Evolutionary conservation across 2,329 filamentous ascomycete species (phyloP), one percentile per base, ranked within the genome.

Genomic region (Colletotrichum spinosum): DNA sequence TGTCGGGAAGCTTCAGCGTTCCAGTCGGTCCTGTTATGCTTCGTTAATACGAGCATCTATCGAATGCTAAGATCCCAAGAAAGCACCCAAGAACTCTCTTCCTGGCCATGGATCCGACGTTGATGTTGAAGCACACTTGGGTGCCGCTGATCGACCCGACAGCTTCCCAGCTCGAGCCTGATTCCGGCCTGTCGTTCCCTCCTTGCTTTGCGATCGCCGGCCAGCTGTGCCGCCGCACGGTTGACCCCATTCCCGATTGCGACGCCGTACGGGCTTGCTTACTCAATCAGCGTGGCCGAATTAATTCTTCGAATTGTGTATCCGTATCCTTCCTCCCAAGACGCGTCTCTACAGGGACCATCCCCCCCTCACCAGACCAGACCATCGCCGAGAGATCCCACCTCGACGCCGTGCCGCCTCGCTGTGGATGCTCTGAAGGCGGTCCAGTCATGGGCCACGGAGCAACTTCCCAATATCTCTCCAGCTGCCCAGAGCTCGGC

Each of bases 361-460:
- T 56, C 62, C 57, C 13, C 15, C 12, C 10, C 13, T 50, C 13
- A 13, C 52, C 39, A 48, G 39, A 46, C 59, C 48, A 54, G 25
- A 25, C 25, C 4, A 25, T 25, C 25, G 25, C 25, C 52, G 38
- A 25, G 37, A 51, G n/a, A 42, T 44, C 12, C 62, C 52, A 46
- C 33, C 48, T 38, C 6, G 25, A 25, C 62, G n/a, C 34, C 50
- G 41, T 56, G 41, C 41, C 41, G 58, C 34, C 52, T 55, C 15
- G 35, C 46, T 61, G 62, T 62, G 62, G 62, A 56, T 65, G 58
- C 62, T 62, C 62, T 65, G 51, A 46, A 61, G 62, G 62, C 48
- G 51, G 25, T 37, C 58, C 58, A 65, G 62, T 65, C 62, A 65
- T 61, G 33, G 46, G 49, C 44, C 50, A 34, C 37, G 38, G 49